Conservation (phyloP, 164 flowering plant genomes). For the Paratinospora sagittata region DNA sequence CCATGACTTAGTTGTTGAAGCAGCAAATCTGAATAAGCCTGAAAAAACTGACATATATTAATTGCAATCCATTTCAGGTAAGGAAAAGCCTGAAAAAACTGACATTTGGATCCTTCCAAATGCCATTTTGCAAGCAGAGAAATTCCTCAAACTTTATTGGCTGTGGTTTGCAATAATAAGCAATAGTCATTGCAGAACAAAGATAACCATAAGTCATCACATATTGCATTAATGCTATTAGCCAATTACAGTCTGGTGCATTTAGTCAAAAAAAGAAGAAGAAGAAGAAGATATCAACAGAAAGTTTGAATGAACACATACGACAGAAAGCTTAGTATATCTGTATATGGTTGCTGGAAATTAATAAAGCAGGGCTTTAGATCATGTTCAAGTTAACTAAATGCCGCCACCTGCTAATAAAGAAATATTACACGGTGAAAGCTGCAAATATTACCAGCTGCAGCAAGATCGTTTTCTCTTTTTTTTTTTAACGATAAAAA, state of each 20-base stretch:
- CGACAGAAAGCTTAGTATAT: background rate
- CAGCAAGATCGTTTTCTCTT: too few species aligned
- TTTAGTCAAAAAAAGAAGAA: background rate
- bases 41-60: slow-evolving; percentile 14
- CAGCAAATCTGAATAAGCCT: slow-evolving; percentile 47
- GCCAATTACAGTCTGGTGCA: background rate
- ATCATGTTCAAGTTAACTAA: background rate
- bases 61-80: background rate
- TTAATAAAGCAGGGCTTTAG: background rate
- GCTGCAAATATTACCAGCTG: too few species aligned
- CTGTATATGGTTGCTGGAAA: background rate
- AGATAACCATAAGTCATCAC: too few species aligned
- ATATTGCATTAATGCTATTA: too few species aligned
- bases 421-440: too few species aligned
- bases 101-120: background rate
- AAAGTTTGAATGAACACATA: background rate
- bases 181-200: too few species aligned
- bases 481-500: too few species aligned
- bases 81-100: background rate
- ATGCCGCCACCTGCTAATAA: too few species aligned
- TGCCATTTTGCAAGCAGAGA: background rate
- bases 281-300: background rate
- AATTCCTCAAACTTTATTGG: background rate
- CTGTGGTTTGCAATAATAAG: too few species aligned
- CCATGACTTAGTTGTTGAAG: slow-evolving; percentile 41